A percentile compares a stretch with the other conserved stretches of the same genome.
Conservation (phyloP, 2,329 filamentous ascomycete species). For the Xylariaceae sp. region DNA sequence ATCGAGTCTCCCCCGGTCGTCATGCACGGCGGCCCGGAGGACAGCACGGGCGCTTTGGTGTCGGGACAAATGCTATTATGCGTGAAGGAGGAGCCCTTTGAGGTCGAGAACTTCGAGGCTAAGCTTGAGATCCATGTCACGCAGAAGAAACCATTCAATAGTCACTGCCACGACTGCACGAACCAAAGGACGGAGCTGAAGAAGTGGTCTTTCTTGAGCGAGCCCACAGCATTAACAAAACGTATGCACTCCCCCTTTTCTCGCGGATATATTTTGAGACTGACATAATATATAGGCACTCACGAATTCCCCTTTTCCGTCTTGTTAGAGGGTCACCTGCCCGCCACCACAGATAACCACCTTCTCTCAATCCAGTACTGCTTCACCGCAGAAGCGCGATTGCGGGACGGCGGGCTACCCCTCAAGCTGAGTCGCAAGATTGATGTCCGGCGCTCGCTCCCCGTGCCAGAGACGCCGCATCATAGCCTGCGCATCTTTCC, state of each 20-base stretch:
- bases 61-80: conserved; percentile 81
- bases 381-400: conserved; percentile 70
- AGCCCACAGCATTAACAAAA: conserved; percentile 56
- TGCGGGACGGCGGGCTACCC: conserved; percentile 62
- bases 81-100: conserved; percentile 68
- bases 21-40: conserved; percentile 76
- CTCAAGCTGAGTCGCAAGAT: conserved; percentile 72
- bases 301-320: conserved; percentile 91
- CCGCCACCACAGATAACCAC: conserved; percentile 77
- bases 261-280: conserved; percentile 12
- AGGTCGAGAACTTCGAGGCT: conserved; percentile 76
- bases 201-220: conserved; percentile 77
- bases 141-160: conserved; percentile 81
- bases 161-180: conserved; percentile 79
- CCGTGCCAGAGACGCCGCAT: conserved; percentile 76
- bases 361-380: conserved; percentile 79
- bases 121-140: conserved; percentile 71
- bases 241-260: conserved; percentile 44
- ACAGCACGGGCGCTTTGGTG: conserved; percentile 82
- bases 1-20: conserved; percentile 89
- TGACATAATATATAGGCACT: conserved; percentile 53
- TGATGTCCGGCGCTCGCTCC: conserved; percentile 78
- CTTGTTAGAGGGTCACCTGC: conserved; percentile 83
- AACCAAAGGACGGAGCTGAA: conserved; percentile 75
- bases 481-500: conserved; percentile 94